Evolutionary conservation across 2,329 filamentous ascomycete species (phyloP).

Genomic region (Colletotrichum cuscutae): DNA sequence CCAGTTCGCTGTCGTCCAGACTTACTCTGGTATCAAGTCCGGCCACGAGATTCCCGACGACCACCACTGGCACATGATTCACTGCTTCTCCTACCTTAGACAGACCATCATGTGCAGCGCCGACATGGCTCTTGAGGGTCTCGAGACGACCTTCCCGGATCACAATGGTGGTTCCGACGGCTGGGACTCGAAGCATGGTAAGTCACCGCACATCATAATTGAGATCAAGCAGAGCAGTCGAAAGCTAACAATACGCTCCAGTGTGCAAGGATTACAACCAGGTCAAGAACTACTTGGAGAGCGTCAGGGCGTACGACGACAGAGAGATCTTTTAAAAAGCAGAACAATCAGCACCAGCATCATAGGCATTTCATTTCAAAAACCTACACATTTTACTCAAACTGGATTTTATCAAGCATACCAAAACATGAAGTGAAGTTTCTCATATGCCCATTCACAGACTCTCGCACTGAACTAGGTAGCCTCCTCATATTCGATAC

Average conservation of each 20-base stretch:
- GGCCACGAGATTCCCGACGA: conserved; percentile 52
- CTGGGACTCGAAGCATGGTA: conserved; percentile 58
- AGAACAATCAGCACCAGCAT: background rate
- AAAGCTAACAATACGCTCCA: conserved; percentile 28
- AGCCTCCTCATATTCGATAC: background rate
- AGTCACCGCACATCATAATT: conserved; percentile 20
- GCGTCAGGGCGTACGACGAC: conserved; percentile 56
- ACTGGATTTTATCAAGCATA: background rate
- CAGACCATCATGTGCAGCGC: conserved; percentile 58
- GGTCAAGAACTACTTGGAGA: conserved; percentile 54
- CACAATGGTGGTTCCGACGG: conserved; percentile 57
- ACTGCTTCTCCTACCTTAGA: conserved; percentile 60
- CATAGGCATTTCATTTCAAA: background rate
- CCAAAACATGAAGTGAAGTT: background rate
- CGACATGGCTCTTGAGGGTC: conserved; percentile 57
- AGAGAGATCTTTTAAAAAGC: conserved; percentile 51
- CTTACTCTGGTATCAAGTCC: conserved; percentile 53
- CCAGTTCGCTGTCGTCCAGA: conserved; percentile 53
- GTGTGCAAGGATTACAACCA: conserved; percentile 56
- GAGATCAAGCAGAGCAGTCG: background rate
- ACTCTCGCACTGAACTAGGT: background rate
- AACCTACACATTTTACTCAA: background rate
- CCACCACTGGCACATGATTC: conserved; percentile 58
- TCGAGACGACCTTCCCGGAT: conserved; percentile 58
- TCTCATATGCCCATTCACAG: background rate